Conservation (phyloP, 805 yeast genomes). For the Jamesozyma spencerorum region DNA sequence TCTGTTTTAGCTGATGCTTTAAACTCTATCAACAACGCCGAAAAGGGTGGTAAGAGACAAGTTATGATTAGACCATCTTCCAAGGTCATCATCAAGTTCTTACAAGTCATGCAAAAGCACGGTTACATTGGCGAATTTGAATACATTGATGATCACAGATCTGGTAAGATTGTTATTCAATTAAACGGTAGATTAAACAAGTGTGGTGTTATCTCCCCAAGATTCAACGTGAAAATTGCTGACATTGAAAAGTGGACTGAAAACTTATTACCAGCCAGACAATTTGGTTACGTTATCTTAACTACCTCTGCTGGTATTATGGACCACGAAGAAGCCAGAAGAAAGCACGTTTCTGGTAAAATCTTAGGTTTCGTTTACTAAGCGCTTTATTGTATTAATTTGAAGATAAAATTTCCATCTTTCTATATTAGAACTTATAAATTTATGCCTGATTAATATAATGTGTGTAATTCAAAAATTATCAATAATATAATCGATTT, state of each 20-base stretch:
- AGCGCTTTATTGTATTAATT: constrained; percentile 5
- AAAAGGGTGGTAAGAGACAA: constrained; percentile 98
- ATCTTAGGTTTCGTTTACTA: constrained; percentile 95
- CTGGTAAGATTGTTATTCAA: constrained; percentile 93
- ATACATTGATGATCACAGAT: constrained; percentile 97
- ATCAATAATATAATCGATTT: not conserved
- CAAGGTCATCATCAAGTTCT: constrained; percentile 92
- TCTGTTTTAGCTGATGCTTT: constrained; percentile 98
- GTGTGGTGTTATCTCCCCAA: constrained; percentile 97
- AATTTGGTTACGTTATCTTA: constrained; percentile 93
- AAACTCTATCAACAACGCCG: constrained; percentile 96
- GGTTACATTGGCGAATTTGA: constrained; percentile 97
- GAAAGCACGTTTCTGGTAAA: constrained; percentile 99
- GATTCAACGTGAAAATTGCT: constrained; percentile 90
- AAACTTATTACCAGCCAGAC: constrained; percentile 97
- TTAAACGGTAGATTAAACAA: constrained; percentile 96
- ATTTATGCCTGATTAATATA: too few relatives aligned
- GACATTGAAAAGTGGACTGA: constrained; percentile 98
- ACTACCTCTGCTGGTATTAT: constrained; percentile 99
- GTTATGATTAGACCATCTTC: constrained; percentile 96
- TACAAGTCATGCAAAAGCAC: constrained; percentile 94
- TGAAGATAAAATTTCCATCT: not conserved
- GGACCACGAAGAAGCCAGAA: constrained; percentile 99
- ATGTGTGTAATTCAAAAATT: too few relatives aligned
- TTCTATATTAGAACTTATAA: not conserved